Evolutionary conservation across 23 red algal species (phyloP), one percentile per base, ranked within the genome.

Genomic region (Gracilaria vermiculophylla): DNA sequence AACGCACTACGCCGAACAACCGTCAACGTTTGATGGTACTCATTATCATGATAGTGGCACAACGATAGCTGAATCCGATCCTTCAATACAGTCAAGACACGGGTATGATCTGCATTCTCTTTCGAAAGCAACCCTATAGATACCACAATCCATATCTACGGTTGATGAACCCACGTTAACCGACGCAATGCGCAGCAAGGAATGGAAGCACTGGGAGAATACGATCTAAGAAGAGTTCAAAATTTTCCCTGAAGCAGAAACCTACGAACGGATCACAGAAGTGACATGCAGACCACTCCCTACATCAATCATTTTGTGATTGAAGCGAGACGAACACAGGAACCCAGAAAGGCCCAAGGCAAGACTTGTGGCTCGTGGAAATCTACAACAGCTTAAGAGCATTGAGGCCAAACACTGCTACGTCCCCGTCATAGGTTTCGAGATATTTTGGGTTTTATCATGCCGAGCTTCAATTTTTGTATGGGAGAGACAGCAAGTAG

Each of bases 241-340:
- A 45, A 76, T 6, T 0, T 77, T 84, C 3, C 21, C 25, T 0
- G 37, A 84, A 27, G 40, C 80, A 23, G 21, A 84, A 13, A 67
- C 42, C n/a, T 65, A 84, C 44, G 31, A 2, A 31, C 17, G 0
- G 1, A 10, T 70, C 1, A 21, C 1, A 11, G 14, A 29, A 45
- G 0, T 47, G 71, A 39, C 36, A 25, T 62, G 8, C 1, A 52
- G 49, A 27, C 48, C 56, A 50, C 29, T 90, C 15, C 71, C 71
- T 8, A 79, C 45, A 8, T 41, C 40, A 23, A 67, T 90, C 20
- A 66, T 90, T 0, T 74, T 90, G 4, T 60, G 77, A 20, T 44
- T 90, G 52, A 90, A 79, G 56, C 52, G 86, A 2, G 74, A 90
- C 48, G 73, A 90, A 45, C 19, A 54, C 43, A 69, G 57, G 21